phyloP scores from a whole-genome alignment of 1,284 basidiomycete genomes.

The Tremellales sp. region DNA sequence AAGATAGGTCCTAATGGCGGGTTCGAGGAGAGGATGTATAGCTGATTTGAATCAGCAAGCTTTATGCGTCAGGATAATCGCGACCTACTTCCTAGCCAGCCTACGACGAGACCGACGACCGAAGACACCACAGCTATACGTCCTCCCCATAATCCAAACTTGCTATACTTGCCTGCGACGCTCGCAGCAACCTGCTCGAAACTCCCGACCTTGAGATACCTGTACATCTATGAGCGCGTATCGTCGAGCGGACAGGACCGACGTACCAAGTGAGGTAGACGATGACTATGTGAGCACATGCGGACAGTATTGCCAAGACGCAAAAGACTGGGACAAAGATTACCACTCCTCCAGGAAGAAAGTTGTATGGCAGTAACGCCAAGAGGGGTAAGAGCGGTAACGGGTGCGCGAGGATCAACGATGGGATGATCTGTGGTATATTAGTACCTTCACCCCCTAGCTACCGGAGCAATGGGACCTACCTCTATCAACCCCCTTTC shows the following conservation, averaged over 20 bases:
- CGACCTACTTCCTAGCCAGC: constrained; percentile 42
- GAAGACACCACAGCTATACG: constrained; percentile 34
- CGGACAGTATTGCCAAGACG: constrained; percentile 35
- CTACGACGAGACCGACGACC: constrained; percentile 35
- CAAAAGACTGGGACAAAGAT: constrained; percentile 46
- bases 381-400: constrained; percentile 44
- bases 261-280: constrained; percentile 47
- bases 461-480: constrained; percentile 4
- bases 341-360: constrained; percentile 47
- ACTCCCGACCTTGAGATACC: constrained; percentile 46
- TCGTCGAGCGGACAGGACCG: not conserved
- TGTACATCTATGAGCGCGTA: constrained; percentile 5
- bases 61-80: not conserved
- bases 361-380: constrained; percentile 41
- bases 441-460: not conserved
- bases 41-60: constrained; percentile 23
- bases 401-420: constrained; percentile 45
- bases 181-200: constrained; percentile 47
- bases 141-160: constrained; percentile 37
- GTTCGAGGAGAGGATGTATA: constrained; percentile 34
- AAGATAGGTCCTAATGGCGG: constrained; percentile 32
- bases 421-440: constrained; percentile 39
- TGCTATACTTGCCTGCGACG: constrained; percentile 34
- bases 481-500: constrained; percentile 29
- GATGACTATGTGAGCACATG: constrained; percentile 48